These are phyloP conservation scores for Scutellaria barbata DNA, from an alignment of 257 asterid species.

Conservation along the genomic window DNA sequence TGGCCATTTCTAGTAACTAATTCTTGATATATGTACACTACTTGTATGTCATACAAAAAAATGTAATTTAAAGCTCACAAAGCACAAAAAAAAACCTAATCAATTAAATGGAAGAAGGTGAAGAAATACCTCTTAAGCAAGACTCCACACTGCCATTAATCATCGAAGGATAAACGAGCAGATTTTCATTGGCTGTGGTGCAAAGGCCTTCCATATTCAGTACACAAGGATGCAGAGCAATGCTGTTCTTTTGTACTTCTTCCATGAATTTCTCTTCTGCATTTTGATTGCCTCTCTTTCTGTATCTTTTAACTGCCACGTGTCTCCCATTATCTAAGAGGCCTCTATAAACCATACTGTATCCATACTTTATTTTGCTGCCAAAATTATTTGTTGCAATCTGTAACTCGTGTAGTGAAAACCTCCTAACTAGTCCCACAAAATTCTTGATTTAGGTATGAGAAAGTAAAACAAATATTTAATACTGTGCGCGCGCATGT, in stretches of 20 bases:
- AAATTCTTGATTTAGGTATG: too few species aligned
- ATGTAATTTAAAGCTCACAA: too few species aligned
- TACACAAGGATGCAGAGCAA: slow-evolving; percentile 32
- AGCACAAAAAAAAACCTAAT: too few species aligned
- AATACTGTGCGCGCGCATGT: too few species aligned
- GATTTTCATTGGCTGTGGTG: slow-evolving; percentile 21
- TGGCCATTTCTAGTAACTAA: too few species aligned
- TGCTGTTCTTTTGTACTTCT: slow-evolving; percentile 16
- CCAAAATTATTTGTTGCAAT: slow-evolving; percentile 13
- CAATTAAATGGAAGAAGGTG: too few species aligned
- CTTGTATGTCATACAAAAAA: too few species aligned
- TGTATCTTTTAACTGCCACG: slow-evolving; percentile 30
- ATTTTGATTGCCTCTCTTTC: background rate
- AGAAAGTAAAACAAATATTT: too few species aligned
- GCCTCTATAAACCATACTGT: slow-evolving; percentile 30
- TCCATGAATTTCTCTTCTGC: background rate
- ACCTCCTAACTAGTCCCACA: slow-evolving; percentile 13
- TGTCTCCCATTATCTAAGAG: slow-evolving; percentile 39
- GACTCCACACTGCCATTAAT: slow-evolving; percentile 35
- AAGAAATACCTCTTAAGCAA: slow-evolving; percentile 28
- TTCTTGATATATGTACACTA: too few species aligned
- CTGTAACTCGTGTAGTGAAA: background rate
- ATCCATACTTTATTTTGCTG: slow-evolving; percentile 5
- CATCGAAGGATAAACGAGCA: slow-evolving; percentile 37
- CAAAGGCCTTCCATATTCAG: slow-evolving; percentile 27